Base-by-base conservation (phyloP, 495 filamentous ascomycete genomes). In the Venustampulla echinocandica region DNA sequence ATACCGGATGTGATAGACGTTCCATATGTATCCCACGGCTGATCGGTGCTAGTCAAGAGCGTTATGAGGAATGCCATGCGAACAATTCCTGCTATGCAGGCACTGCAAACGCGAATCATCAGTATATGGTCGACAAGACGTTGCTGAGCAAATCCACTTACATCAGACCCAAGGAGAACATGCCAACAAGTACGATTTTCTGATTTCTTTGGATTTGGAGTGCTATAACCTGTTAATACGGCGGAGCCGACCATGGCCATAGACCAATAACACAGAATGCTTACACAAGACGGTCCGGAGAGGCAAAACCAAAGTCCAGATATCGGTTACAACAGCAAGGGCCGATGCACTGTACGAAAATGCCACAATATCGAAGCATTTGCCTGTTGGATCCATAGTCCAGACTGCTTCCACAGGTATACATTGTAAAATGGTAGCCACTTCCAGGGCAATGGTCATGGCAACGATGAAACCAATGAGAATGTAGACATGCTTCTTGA, bases 81-180 rank as follows among this genome's bases (percentile, higher is more conserved):
- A 14, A 35, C 18, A 15, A 35, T 35, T 35, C 33, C 33, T 6
- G 33, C 33, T 35, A 35, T 6, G 33, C 33, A 35, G 5, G 33
- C 33, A 14, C 33, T 35, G 27, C 7, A 30, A 7, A 30, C 13
- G 27, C 13, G 7, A 30, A 13, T 30, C 27, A 13, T n/a, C n/a
- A 30, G 13, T 6, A 30, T 30, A 6, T 7, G 27, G 13, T 13
- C 27, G 27, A 6, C 27, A 30, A 6, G 13, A 30, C 13, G 27
- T 30, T 30, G n/a, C n/a, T n/a, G n/a, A n/a, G n/a, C n/a, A n/a
- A n/a, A n/a, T 35, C 11, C 13, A 14, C 33, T 35, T 35, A 35
- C 33, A 35, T 35, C 33, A 35, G 13, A 7, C 33, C 33, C 33
- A 35, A 35, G 11, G 33, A 35, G n/a, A 35, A 35, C 33, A 35